A percentile compares a stretch with the other conserved stretches of the same genome.
These are phyloP conservation scores for Microstegium vimineum DNA, from an alignment of 176 grass and related monocot species.

Conservation along the genomic window DNA sequence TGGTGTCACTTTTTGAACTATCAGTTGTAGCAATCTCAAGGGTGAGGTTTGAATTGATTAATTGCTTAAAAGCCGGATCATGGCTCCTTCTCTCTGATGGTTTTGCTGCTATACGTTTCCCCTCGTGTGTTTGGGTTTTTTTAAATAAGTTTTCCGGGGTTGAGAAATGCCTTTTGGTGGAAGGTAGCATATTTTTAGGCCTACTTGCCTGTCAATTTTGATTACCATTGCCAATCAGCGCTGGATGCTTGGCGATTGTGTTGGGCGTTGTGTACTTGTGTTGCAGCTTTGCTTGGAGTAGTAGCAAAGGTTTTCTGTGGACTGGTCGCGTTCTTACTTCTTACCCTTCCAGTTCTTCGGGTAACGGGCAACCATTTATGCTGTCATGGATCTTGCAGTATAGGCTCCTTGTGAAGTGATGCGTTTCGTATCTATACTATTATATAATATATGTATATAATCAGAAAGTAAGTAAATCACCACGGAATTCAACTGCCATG, in stretches of 20 bases:
- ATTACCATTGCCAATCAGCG: not conserved
- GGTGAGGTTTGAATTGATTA: conserved; percentile 33
- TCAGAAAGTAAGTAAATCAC: too few species aligned
- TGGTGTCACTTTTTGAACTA: conserved; percentile 15
- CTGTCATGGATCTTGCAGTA: not conserved
- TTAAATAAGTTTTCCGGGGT: not conserved
- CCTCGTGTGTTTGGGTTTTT: too few species aligned
- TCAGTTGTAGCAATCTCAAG: conserved; percentile 19
- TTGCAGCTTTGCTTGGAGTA: not conserved
- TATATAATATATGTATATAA: too few species aligned
- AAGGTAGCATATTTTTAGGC: not conserved
- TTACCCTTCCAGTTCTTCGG: not conserved
- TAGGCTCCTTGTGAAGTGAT: not conserved
- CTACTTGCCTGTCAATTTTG: not conserved
- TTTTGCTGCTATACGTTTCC: too few species aligned
- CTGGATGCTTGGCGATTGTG: not conserved
- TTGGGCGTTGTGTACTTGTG: too few species aligned
- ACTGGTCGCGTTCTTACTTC: not conserved
- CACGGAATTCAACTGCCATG: too few species aligned
- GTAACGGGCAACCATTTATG: not conserved
- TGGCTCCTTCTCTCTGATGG: too few species aligned
- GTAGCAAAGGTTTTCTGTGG: not conserved
- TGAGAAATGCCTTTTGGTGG: not conserved
- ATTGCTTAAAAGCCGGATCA: conserved; percentile 5
- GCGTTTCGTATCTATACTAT: not conserved